Percentiles rank a stretch among this genome's conserved stretches.
Conservation (phyloP, 2,329 filamentous ascomycete species). For the Nemania sp. region DNA sequence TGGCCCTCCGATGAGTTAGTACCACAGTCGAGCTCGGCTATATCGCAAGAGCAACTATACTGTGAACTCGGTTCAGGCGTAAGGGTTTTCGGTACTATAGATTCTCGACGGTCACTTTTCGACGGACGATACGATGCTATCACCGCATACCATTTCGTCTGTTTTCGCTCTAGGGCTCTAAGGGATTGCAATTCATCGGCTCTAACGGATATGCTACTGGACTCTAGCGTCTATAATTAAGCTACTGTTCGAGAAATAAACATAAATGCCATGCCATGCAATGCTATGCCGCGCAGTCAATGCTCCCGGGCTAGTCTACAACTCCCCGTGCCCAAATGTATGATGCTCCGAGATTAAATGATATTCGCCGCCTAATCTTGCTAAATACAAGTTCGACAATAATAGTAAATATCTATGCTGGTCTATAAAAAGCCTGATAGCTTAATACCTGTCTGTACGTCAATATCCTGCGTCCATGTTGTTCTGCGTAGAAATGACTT, state of each 20-base stretch:
- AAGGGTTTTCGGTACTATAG: constrained; percentile 14
- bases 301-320: background rate
- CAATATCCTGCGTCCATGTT: no score
- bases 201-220: background rate
- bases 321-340: background rate
- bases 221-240: no score
- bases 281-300: background rate
- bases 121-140: constrained; percentile 1
- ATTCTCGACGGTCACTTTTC: constrained; percentile 6
- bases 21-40: background rate
- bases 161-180: background rate
- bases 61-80: constrained; percentile 16
- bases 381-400: background rate
- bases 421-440: no score
- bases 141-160: no score
- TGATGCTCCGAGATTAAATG: background rate
- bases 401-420: background rate
- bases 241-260: no score
- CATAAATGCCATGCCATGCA: background rate
- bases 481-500: no score
- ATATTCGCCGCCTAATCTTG: background rate
- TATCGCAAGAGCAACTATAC: background rate
- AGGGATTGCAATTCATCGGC: background rate
- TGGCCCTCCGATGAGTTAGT: background rate
- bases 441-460: no score